phyloP scores from a whole-genome alignment of 1,284 basidiomycete species.

The Pyrrhoderma lamaoense region DNA sequence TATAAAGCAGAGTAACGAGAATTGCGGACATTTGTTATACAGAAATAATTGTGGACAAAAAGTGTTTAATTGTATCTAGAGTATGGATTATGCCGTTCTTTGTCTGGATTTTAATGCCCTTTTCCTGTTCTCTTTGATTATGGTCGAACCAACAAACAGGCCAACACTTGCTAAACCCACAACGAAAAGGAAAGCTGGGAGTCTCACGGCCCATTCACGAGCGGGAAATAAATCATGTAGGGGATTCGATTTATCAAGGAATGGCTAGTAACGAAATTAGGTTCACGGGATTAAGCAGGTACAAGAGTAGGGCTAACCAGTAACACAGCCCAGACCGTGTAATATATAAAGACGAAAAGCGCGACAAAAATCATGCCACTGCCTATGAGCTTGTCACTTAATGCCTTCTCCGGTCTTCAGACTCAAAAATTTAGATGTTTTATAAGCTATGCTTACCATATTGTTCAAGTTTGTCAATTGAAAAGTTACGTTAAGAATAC shows the following conservation, averaged over 20 bases:
- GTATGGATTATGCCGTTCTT: slow-evolving; percentile 40
- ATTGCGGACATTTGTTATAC: slow-evolving; percentile 5
- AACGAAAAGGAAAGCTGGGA: slow-evolving; percentile 79
- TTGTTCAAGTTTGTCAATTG: too few species aligned
- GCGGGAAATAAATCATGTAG: slow-evolving; percentile 77
- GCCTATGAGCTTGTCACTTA: slow-evolving; percentile 78
- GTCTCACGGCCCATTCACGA: slow-evolving; percentile 84
- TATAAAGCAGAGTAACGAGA: too few species aligned
- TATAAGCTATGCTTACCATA: slow-evolving; percentile 1
- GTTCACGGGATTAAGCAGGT: neutral
- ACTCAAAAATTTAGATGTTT: too few species aligned
- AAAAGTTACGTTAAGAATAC: too few species aligned
- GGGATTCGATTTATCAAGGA: slow-evolving; percentile 67
- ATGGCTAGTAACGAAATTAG: slow-evolving; percentile 51
- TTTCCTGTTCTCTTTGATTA: slow-evolving; percentile 68
- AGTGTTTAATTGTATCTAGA: too few species aligned
- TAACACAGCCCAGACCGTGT: slow-evolving; percentile 85
- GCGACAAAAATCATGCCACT: slow-evolving; percentile 74
- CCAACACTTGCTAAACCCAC: slow-evolving; percentile 74
- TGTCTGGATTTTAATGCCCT: slow-evolving; percentile 49
- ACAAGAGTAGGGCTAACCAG: slow-evolving; percentile 47
- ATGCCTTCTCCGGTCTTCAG: slow-evolving; percentile 40
- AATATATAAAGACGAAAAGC: slow-evolving; percentile 76
- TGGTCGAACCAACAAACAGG: slow-evolving; percentile 69
- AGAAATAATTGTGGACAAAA: neutral